These are phyloP conservation scores for Groenewaldozyma auringiensis DNA, from an alignment of 1,139 yeast species.

Conservation along the genomic window DNA sequence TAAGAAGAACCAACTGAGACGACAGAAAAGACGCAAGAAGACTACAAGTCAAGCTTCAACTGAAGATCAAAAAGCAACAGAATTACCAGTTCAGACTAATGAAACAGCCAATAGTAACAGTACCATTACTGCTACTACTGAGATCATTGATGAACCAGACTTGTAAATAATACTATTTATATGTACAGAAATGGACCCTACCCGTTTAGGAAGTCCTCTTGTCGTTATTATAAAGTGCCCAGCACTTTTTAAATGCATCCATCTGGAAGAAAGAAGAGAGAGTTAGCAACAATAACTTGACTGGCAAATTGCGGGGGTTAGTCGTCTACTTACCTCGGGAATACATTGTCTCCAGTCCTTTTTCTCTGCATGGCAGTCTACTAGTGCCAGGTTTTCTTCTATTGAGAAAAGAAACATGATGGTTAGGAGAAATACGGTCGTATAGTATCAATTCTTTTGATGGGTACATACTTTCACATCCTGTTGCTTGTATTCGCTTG, in stretches of 20 bases:
- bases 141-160: too few relatives aligned
- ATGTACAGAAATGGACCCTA: conserved; percentile 6
- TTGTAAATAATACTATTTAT: conserved; percentile 2
- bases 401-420: neutral
- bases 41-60: neutral
- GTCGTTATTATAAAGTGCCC: conserved; percentile 54
- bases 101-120: too few relatives aligned
- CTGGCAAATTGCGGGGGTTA: too few relatives aligned
- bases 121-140: too few relatives aligned
- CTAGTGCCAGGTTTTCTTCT: conserved; percentile 54
- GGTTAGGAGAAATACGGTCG: neutral
- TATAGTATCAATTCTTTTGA: neutral
- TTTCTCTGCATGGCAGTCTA: conserved; percentile 64
- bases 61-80: neutral
- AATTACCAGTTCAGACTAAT: neutral
- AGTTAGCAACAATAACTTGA: neutral
- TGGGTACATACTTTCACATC: conserved; percentile 45
- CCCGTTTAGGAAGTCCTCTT: conserved; percentile 36
- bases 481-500: conserved; percentile 57
- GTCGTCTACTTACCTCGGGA: conserved; percentile 37
- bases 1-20: conserved; percentile 25
- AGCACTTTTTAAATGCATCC: conserved; percentile 60
- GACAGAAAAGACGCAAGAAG: conserved; percentile 21
- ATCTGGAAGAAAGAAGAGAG: conserved; percentile 30
- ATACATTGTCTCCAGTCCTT: conserved; percentile 68